Conservation (phyloP, 139 green algal genomes). For the Prasinococcaceae sp. region DNA sequence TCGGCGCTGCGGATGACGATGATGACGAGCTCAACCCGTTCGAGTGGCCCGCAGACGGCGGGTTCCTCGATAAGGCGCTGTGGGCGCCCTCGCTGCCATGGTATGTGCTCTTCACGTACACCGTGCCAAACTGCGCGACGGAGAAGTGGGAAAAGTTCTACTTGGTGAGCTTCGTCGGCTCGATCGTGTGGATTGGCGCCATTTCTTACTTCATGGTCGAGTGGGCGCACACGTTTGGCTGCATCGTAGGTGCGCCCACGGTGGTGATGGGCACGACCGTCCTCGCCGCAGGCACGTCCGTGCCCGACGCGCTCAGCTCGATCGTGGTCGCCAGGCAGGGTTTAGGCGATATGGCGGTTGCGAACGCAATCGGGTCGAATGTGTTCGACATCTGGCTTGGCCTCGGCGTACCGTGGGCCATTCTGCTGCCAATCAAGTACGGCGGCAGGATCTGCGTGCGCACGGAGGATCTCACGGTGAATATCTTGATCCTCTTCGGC, state of each 20-base stretch:
- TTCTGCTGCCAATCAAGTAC: slow-evolving; percentile 17
- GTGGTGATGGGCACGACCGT: slow-evolving; percentile 11
- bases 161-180: not conserved
- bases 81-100: slow-evolving; percentile 26
- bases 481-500: slow-evolving; percentile 25
- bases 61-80: too few species aligned
- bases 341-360: slow-evolving; percentile 32
- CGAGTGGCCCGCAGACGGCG: too few species aligned
- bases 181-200: slow-evolving; percentile 3
- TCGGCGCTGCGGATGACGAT: too few species aligned
- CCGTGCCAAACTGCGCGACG: slow-evolving; percentile 21
- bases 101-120: slow-evolving; percentile 19
- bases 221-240: slow-evolving; percentile 2
- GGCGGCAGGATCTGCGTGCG: not conserved
- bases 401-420: slow-evolving; percentile 25
- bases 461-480: slow-evolving; percentile 18
- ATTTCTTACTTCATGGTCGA: slow-evolving; percentile 16
- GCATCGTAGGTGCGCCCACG: not conserved
- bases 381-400: slow-evolving; percentile 37
- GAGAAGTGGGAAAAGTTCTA: slow-evolving; percentile 17
- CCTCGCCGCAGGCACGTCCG: slow-evolving; percentile 10
- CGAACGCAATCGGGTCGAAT: slow-evolving; percentile 30
- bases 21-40: too few species aligned
- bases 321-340: slow-evolving; percentile 19
- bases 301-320: slow-evolving; percentile 7